Evolutionary conservation across 1,139 yeast species (phyloP).

Genomic region (Sporopachydermia cereana): DNA sequence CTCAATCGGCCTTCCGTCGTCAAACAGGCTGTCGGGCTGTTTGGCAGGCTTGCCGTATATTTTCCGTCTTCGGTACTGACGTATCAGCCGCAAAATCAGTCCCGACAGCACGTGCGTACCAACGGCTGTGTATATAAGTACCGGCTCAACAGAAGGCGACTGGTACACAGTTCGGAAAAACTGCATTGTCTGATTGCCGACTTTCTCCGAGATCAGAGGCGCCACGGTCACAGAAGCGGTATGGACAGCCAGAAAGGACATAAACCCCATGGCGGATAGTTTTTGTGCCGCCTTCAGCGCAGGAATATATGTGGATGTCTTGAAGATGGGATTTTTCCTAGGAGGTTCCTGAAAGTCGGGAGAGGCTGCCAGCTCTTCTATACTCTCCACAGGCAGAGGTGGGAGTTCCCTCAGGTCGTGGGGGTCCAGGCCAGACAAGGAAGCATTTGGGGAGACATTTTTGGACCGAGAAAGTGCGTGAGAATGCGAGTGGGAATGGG

Average conservation of each 20-base stretch:
- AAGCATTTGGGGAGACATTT: no score
- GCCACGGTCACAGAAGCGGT: conserved; percentile 40
- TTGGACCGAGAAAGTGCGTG: no score
- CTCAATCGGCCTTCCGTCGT: conserved; percentile 18
- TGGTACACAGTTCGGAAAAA: conserved; percentile 55
- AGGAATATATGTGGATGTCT: not conserved
- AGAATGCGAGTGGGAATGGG: no score
- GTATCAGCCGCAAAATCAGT: conserved; percentile 31
- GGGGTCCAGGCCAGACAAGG: no score
- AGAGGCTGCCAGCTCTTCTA: not conserved
- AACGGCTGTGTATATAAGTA: conserved; percentile 37
- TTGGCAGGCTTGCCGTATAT: conserved; percentile 15
- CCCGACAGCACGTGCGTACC: conserved; percentile 46
- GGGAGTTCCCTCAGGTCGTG: conserved; percentile 1
- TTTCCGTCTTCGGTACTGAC: conserved; percentile 21
- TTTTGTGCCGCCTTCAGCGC: conserved; percentile 30
- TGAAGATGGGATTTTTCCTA: not conserved
- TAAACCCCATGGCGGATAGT: conserved; percentile 50
- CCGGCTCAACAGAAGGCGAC: conserved; percentile 36
- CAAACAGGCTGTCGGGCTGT: conserved; percentile 12
- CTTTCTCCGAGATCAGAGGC: conserved; percentile 38
- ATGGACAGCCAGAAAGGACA: conserved; percentile 49
- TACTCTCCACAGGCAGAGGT: not conserved
- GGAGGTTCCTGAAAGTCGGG: conserved; percentile 5
- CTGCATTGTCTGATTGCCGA: conserved; percentile 46